Evolutionary conservation across 2,329 filamentous ascomycete genomes (phyloP).

Genomic region (Claviceps arundinis): DNA sequence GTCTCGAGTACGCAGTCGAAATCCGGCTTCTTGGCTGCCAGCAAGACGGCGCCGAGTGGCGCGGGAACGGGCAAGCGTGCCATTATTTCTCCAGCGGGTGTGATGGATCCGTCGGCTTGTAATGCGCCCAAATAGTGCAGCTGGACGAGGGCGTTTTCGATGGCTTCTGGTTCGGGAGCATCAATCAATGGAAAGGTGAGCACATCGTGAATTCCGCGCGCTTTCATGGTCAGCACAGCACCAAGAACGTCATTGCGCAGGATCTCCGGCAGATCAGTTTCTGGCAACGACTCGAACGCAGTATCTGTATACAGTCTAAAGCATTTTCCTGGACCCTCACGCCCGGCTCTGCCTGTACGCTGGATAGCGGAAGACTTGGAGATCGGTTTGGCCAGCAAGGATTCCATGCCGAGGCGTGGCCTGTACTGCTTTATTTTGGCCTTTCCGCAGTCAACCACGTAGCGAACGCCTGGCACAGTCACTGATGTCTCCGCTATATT

Average conservation of each 20-base stretch:
- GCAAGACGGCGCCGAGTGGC: conserved; percentile 64
- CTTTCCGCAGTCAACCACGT: conserved; percentile 86
- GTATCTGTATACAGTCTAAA: conserved; percentile 77
- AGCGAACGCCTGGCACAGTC: conserved; percentile 83
- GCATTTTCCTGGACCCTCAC: conserved; percentile 84
- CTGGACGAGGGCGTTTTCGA: conserved; percentile 71
- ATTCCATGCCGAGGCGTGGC: conserved; percentile 73
- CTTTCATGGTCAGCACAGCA: conserved; percentile 85
- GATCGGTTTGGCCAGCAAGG: conserved; percentile 77
- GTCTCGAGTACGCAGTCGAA: conserved; percentile 65
- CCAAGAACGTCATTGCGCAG: conserved; percentile 78
- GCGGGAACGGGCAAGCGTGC: conserved; percentile 74
- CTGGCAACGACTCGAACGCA: conserved; percentile 55
- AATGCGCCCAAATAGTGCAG: conserved; percentile 69
- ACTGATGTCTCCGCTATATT: conserved; percentile 99
- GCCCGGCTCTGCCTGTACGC: conserved; percentile 77
- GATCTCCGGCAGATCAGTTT: conserved; percentile 77
- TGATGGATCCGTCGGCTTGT: conserved; percentile 59
- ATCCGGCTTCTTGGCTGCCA: conserved; percentile 61
- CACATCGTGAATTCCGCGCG: conserved; percentile 71
- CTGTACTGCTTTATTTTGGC: conserved; percentile 90
- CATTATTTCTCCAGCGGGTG: conserved; percentile 59
- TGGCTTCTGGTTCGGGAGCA: conserved; percentile 58
- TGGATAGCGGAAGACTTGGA: conserved; percentile 91
- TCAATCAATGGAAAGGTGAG: conserved; percentile 77